Percentiles rank a stretch among this genome's conserved stretches.
These are phyloP conservation scores for Alternaria sp. DNA, from an alignment of 2,329 filamentous ascomycete species.

Conservation along the genomic window DNA sequence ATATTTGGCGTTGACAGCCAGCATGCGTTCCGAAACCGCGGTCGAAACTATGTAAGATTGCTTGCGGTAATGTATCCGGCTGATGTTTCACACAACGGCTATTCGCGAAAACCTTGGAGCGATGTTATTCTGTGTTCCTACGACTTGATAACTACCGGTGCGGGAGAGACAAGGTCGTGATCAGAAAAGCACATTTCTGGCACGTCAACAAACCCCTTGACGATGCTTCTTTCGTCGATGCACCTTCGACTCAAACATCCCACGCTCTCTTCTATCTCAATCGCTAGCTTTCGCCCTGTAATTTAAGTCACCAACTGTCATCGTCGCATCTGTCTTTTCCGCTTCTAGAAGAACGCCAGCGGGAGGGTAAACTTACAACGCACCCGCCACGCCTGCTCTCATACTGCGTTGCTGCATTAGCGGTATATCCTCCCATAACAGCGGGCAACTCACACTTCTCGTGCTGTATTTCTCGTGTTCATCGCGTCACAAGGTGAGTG, in stretches of 20 bases:
- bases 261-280: background rate
- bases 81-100: conserved; percentile 1
- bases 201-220: conserved; percentile 13
- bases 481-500: background rate
- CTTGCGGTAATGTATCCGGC: background rate
- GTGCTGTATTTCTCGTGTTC: background rate
- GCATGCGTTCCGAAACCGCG: background rate
- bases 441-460: background rate
- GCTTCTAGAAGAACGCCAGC: background rate
- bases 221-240: conserved; percentile 3
- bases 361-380: background rate
- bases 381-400: background rate
- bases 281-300: conserved; percentile 1
- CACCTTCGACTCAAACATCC: background rate
- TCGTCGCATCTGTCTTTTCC: background rate
- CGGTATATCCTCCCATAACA: background rate
- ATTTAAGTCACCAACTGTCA: background rate
- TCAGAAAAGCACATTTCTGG: conserved; percentile 7
- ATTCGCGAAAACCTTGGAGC: background rate
- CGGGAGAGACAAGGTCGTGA: conserved; percentile 9
- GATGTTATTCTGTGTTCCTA: background rate
- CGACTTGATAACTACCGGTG: background rate
- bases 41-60: background rate
- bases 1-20: background rate
- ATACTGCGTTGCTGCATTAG: background rate